Percentiles rank a stretch among this genome's conserved stretches.
Evolutionary conservation across 345 rosid genomes (phyloP).

Genomic region (Erysimum cheiranthoides): DNA sequence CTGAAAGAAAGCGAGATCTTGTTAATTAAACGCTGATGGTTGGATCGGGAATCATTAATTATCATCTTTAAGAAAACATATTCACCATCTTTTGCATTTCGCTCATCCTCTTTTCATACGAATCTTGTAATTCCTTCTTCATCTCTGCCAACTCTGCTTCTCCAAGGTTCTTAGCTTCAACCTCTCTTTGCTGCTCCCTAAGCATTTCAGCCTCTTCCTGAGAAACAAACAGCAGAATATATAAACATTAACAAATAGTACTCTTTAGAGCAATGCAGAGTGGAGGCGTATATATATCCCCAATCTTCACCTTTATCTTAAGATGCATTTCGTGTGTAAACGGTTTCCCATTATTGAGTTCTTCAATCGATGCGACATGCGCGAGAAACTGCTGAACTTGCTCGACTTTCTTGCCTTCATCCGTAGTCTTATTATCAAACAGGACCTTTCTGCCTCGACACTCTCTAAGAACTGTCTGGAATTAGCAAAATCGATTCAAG

Average conservation of each 20-base stretch:
- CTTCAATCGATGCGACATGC: conserved; percentile 51
- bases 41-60: too few relatives aligned
- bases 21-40: too few relatives aligned
- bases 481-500: too few relatives aligned
- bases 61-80: too few relatives aligned
- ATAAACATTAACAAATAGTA: too few relatives aligned
- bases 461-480: conserved; percentile 58
- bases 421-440: conserved; percentile 74
- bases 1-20: conserved; percentile 1
- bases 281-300: too few relatives aligned
- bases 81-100: conserved; percentile 58
- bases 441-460: conserved; percentile 61
- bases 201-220: conserved; percentile 65
- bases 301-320: conserved; percentile 42
- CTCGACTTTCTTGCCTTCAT: conserved; percentile 52
- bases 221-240: too few relatives aligned
- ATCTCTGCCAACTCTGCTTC: not conserved
- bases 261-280: too few relatives aligned
- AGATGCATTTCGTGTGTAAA: conserved; percentile 63
- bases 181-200: conserved; percentile 58
- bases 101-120: conserved; percentile 53
- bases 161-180: conserved; percentile 48
- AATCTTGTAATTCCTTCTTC: not conserved
- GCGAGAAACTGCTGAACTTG: conserved; percentile 66
- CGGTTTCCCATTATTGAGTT: conserved; percentile 62